A percentile compares a stretch with the other conserved stretches of the same genome.
These are phyloP conservation scores for Friedmanniomyces endolithicus DNA, from an alignment of 495 filamentous ascomycete species.

Conservation along the genomic window DNA sequence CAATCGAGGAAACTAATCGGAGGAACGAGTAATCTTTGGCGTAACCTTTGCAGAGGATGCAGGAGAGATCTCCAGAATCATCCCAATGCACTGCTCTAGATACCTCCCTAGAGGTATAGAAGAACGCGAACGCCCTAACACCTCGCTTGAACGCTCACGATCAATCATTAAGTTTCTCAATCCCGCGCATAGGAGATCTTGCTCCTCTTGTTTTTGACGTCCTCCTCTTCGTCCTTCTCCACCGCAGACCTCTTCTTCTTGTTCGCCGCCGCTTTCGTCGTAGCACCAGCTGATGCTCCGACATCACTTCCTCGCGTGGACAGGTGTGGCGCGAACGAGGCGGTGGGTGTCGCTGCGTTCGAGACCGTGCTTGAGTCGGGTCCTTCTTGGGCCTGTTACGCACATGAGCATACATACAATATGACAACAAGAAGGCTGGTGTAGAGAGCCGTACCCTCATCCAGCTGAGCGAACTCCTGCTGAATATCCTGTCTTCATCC, in stretches of 20 bases:
- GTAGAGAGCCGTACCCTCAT: constrained; percentile 23
- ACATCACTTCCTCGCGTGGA: constrained; percentile 26
- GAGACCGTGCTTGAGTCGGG: constrained; percentile 20
- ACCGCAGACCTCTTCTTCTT: constrained; percentile 30
- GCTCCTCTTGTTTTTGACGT: constrained; percentile 30
- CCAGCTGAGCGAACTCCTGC: constrained; percentile 29
- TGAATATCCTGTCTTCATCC: constrained; percentile 34
- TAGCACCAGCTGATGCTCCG: constrained; percentile 20
- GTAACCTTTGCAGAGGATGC: too few relatives aligned
- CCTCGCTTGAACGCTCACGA: constrained; percentile 4
- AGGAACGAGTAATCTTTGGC: too few relatives aligned
- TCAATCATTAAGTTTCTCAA: constrained; percentile 5
- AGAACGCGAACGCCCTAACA: not conserved
- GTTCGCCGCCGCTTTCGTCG: constrained; percentile 21
- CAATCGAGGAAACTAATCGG: too few relatives aligned
- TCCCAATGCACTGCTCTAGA: too few relatives aligned
- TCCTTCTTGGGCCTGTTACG: constrained; percentile 12
- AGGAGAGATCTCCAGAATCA: too few relatives aligned
- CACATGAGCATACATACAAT: constrained; percentile 11
- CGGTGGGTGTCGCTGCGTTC: constrained; percentile 30
- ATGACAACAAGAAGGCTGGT: not conserved
- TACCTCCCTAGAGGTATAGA: too few relatives aligned
- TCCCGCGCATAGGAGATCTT: constrained; percentile 34
- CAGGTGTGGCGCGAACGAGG: constrained; percentile 23
- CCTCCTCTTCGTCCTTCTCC: constrained; percentile 30